These are phyloP conservation scores for Apophysomyces elegans DNA, from an alignment of 371 early-diverging fungal species.

Conservation along the genomic window DNA sequence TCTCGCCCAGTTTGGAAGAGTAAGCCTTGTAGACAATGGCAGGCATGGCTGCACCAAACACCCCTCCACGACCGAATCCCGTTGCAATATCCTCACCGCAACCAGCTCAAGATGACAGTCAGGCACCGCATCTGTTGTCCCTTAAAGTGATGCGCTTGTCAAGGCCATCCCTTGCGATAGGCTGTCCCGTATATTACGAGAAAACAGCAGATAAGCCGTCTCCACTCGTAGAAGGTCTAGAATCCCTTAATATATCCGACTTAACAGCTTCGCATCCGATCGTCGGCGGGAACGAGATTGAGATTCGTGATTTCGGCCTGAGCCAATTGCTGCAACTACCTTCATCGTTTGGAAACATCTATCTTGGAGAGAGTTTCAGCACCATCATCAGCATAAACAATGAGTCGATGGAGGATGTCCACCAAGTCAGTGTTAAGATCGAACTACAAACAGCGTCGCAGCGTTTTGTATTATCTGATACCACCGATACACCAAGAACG, in stretches of 20 bases:
- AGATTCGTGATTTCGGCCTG: slow-evolving; percentile 64
- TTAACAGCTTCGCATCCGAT: slow-evolving; percentile 41
- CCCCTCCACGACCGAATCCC: slow-evolving; percentile 19
- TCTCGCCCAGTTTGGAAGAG: too few relatives aligned
- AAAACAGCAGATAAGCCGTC: slow-evolving; percentile 23
- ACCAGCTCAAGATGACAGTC: slow-evolving; percentile 35
- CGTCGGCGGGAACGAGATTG: slow-evolving; percentile 21
- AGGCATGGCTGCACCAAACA: slow-evolving; percentile 12
- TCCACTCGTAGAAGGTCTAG: slow-evolving; percentile 39
- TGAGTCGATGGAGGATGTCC: slow-evolving; percentile 66
- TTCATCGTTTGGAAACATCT: slow-evolving; percentile 85
- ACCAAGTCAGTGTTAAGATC: slow-evolving; percentile 76
- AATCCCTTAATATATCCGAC: slow-evolving; percentile 48
- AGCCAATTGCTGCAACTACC: slow-evolving; percentile 74
- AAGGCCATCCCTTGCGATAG: slow-evolving; percentile 72
- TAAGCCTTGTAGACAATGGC: neutral
- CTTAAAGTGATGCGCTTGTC: slow-evolving; percentile 94
- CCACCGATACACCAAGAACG: slow-evolving; percentile 39
- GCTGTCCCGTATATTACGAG: slow-evolving; percentile 57
- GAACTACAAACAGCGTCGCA: slow-evolving; percentile 89
- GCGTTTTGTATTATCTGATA: slow-evolving; percentile 77
- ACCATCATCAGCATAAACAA: slow-evolving; percentile 86
- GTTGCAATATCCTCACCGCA: slow-evolving; percentile 14
- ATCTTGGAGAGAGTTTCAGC: slow-evolving; percentile 93
- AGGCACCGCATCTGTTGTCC: slow-evolving; percentile 70